These are phyloP conservation scores for Salvia rosmarinus DNA, from an alignment of 257 asterid species.

Conservation along the genomic window DNA sequence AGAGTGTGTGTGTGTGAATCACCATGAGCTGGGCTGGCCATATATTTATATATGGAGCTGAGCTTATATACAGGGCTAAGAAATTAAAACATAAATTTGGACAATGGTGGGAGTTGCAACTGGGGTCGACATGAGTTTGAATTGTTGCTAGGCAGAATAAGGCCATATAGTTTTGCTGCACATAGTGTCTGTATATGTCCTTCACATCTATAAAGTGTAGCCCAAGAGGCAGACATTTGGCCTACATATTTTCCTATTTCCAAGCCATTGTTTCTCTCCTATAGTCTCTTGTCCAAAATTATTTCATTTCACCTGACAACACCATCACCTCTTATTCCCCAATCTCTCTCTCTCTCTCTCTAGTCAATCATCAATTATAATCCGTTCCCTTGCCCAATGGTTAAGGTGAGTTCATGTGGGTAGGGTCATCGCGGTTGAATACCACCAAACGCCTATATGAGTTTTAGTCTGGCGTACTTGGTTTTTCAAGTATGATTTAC, in stretches of 20 bases:
- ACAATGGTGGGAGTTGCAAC: not conserved
- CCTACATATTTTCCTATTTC: slow-evolving; percentile 50
- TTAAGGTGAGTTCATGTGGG: too few relatives aligned
- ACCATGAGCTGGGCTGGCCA: too few relatives aligned
- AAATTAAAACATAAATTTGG: not conserved
- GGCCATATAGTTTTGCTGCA: slow-evolving; percentile 26
- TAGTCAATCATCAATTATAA: slow-evolving; percentile 10
- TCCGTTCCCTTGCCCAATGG: slow-evolving; percentile 17
- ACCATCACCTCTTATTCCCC: slow-evolving; percentile 28
- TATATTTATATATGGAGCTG: too few relatives aligned
- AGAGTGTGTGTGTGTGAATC: too few relatives aligned
- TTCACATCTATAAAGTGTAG: slow-evolving; percentile 43
- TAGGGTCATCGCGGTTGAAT: too few relatives aligned
- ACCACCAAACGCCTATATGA: too few relatives aligned
- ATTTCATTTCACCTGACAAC: slow-evolving; percentile 40
- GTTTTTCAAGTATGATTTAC: too few relatives aligned
- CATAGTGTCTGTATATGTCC: slow-evolving; percentile 40
- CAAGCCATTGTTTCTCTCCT: slow-evolving; percentile 35
- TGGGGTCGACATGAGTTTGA: slow-evolving; percentile 29
- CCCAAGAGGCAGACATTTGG: slow-evolving; percentile 50
- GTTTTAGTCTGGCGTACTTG: too few relatives aligned
- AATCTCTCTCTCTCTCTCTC: too few relatives aligned
- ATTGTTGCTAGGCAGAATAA: slow-evolving; percentile 18
- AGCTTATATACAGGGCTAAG: not conserved
- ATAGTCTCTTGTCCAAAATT: slow-evolving; percentile 45